These are phyloP conservation scores for Aspergillus sp. DNA, from an alignment of 2,329 filamentous ascomycete species.

Conservation along the genomic window DNA sequence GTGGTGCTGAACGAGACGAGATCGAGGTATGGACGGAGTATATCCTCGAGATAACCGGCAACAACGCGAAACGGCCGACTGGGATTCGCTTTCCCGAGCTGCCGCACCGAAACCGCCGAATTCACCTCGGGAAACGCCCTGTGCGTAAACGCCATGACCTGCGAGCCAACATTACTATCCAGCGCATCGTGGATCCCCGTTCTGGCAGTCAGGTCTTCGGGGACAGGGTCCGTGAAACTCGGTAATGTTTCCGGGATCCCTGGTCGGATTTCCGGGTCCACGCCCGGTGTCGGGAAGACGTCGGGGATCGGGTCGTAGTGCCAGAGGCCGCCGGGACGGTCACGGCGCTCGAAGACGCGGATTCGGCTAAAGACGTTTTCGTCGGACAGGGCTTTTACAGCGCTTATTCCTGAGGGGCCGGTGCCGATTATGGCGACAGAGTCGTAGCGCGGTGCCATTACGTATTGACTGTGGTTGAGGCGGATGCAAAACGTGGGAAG, in stretches of 20 bases:
- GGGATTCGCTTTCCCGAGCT: conserved; percentile 28
- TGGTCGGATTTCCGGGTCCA: background rate
- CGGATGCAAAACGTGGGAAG: background rate
- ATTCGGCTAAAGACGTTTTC: conserved; percentile 38
- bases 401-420: conserved; percentile 9
- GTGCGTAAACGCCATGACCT: conserved; percentile 35
- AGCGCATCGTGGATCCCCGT: conserved; percentile 31
- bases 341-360: conserved; percentile 38
- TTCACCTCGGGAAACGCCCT: conserved; percentile 30
- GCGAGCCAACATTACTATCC: conserved; percentile 35
- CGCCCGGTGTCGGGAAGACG: conserved; percentile 23
- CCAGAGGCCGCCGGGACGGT: conserved; percentile 39
- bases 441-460: conserved; percentile 12
- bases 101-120: conserved; percentile 27
- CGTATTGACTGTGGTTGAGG: background rate
- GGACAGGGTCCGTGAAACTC: conserved; percentile 19
- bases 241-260: conserved; percentile 26
- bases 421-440: conserved; percentile 18
- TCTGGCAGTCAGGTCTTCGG: conserved; percentile 29
- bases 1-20: conserved; percentile 38
- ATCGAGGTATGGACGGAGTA: conserved; percentile 32
- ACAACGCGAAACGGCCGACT: conserved; percentile 32
- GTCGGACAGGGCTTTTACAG: conserved; percentile 31
- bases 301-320: conserved; percentile 34
- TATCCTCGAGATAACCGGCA: conserved; percentile 28